Evolutionary conservation across 164 flowering plant genomes (phyloP).

Genomic region (Taxillus chinensis): DNA sequence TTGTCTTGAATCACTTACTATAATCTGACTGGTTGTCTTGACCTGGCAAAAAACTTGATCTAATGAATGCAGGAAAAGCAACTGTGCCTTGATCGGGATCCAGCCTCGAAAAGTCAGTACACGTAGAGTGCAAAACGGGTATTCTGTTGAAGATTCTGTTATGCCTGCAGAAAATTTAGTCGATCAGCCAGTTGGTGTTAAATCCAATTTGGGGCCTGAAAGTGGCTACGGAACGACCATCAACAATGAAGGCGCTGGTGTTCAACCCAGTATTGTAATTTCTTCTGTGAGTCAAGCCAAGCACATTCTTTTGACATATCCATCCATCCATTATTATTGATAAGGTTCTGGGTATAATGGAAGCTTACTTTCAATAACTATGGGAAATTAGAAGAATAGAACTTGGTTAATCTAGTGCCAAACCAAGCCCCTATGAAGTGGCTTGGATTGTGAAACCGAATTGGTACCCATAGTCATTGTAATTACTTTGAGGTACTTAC

Average conservation of each 20-base stretch:
- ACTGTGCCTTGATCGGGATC: constrained; percentile 47
- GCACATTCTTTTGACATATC: not conserved
- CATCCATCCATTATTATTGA: not conserved
- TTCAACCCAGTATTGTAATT: constrained; percentile 12
- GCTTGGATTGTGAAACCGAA: no score
- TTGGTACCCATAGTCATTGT: no score
- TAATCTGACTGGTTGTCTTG: not conserved
- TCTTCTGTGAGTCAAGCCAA: constrained; percentile 15
- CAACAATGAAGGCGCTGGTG: constrained; percentile 6
- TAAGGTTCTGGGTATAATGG: no score
- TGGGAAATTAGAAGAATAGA: not conserved
- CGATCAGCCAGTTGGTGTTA: constrained; percentile 14
- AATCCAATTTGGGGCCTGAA: constrained; percentile 11
- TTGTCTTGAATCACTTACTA: no score
- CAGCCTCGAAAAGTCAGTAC: constrained; percentile 15
- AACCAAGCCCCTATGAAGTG: no score
- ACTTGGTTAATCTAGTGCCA: not conserved
- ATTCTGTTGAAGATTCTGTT: constrained; percentile 4
- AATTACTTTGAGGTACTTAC: no score
- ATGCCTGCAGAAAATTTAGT: constrained; percentile 3
- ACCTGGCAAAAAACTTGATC: not conserved
- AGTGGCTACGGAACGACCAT: constrained; percentile 6
- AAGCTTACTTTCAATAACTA: no score
- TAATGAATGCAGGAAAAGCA: constrained; percentile 34
- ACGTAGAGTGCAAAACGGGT: not conserved